A percentile compares a stretch with the other conserved stretches of the same genome.
Conservation (phyloP, 306 rosid species). For the Vachellia collinsii region DNA sequence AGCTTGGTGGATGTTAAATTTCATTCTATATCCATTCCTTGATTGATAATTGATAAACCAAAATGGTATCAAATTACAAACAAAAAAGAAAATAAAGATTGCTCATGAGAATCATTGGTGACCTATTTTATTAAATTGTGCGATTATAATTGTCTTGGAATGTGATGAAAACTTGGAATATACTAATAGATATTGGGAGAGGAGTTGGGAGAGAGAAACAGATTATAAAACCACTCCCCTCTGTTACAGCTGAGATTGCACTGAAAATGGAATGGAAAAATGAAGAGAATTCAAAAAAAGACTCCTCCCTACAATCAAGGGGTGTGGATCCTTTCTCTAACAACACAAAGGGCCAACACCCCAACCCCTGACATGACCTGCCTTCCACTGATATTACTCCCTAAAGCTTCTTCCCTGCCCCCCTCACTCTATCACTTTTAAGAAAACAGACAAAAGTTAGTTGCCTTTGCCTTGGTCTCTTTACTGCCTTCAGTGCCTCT, state of each 20-base stretch:
- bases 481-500: not conserved
- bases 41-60: slow-evolving; percentile 14
- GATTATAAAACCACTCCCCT: not conserved
- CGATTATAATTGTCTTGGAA: slow-evolving; percentile 5
- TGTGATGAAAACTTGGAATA: not conserved
- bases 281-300: not conserved
- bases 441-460: not conserved
- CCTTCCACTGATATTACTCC: not conserved
- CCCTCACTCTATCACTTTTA: not conserved
- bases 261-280: not conserved
- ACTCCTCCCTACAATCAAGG: not conserved
- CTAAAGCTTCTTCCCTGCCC: not conserved
- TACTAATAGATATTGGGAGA: not conserved
- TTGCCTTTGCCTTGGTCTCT: not conserved
- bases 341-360: not conserved
- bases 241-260: not conserved
- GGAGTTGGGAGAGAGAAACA: not conserved
- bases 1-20: slow-evolving; percentile 21
- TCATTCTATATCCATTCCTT: slow-evolving; percentile 19
- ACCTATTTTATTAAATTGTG: not conserved
- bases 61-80: slow-evolving; percentile 8
- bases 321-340: not conserved
- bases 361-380: not conserved
- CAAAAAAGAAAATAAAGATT: slow-evolving; percentile 7
- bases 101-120: not conserved